Evolutionary conservation across 371 early-diverging fungal species (phyloP).

Genomic region (Mucor ambiguus): DNA sequence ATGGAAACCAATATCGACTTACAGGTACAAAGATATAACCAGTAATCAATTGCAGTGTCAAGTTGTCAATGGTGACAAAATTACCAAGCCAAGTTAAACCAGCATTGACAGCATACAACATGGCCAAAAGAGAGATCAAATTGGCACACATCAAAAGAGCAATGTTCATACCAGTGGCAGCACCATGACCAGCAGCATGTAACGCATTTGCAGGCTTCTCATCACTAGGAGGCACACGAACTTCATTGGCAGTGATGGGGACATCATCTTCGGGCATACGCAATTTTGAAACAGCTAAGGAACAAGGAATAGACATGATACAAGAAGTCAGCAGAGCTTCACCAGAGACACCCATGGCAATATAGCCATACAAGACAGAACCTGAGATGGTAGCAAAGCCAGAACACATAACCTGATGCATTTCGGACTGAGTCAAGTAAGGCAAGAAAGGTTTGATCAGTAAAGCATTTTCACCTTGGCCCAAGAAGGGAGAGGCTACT

Average conservation of each 20-base stretch:
- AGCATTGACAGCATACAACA: conserved; percentile 71
- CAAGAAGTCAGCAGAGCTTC: conserved; percentile 79
- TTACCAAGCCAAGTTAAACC: conserved; percentile 74
- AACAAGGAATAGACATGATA: conserved; percentile 93
- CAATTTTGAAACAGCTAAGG: conserved; percentile 78
- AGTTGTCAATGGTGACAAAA: conserved; percentile 63
- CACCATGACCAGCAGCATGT: conserved; percentile 86
- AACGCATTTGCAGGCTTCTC: conserved; percentile 75
- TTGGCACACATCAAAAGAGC: conserved; percentile 75
- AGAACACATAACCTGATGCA: conserved; percentile 90
- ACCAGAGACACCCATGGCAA: conserved; percentile 69
- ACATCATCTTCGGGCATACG: conserved; percentile 82
- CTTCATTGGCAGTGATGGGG: conserved; percentile 73
- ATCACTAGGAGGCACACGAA: conserved; percentile 57
- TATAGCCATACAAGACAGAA: conserved; percentile 83
- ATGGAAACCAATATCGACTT: conserved; percentile 12
- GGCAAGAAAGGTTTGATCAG: conserved; percentile 83
- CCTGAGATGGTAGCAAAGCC: conserved; percentile 93
- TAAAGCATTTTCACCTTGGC: conserved; percentile 86
- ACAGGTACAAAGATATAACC: conserved; percentile 78
- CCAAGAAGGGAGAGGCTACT: conserved; percentile 82
- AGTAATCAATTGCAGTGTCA: conserved; percentile 71
- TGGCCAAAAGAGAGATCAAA: conserved; percentile 76
- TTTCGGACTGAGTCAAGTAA: conserved; percentile 84
- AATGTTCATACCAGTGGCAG: conserved; percentile 82